phyloP scores from a whole-genome alignment of 2,329 filamentous ascomycete genomes.

The Hypoxylon sp. region DNA sequence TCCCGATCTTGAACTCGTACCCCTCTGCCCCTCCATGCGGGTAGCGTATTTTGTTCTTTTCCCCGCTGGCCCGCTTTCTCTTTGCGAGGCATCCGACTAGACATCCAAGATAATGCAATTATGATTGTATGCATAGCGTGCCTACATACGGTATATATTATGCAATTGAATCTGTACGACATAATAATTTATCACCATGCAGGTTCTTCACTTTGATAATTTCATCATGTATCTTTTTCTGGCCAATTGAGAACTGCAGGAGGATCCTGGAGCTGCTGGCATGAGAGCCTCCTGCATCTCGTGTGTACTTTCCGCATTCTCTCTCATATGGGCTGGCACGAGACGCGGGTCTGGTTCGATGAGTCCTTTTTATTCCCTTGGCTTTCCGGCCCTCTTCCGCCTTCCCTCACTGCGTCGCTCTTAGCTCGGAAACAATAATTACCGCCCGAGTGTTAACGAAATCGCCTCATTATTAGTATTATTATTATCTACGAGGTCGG shows the following conservation, averaged over 20 bases:
- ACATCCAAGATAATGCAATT: not conserved
- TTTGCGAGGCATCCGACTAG: not conserved
- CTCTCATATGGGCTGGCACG: constrained; percentile 21
- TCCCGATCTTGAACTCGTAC: too few relatives aligned
- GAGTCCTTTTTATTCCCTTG: constrained; percentile 2
- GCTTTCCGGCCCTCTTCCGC: constrained; percentile 29
- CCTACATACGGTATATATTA: not conserved
- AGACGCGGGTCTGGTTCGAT: constrained; percentile 8
- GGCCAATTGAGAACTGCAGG: constrained; percentile 19
- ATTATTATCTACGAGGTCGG: constrained; percentile 5
- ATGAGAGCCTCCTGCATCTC: constrained; percentile 36
- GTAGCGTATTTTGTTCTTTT: not conserved
- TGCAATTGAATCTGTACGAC: constrained; percentile 13
- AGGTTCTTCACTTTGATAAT: constrained; percentile 1
- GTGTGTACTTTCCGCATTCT: constrained; percentile 39
- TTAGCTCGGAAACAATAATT: constrained; percentile 37
- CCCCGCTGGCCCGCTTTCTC: constrained; percentile 15
- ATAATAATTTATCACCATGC: constrained; percentile 2
- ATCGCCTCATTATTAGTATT: constrained; percentile 27
- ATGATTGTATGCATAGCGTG: not conserved
- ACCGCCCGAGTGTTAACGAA: constrained; percentile 23
- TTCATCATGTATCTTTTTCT: constrained; percentile 12
- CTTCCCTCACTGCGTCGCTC: constrained; percentile 33
- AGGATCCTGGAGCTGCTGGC: constrained; percentile 1
- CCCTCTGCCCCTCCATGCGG: not conserved